These are phyloP conservation scores for Neonothopanus nambi DNA, from an alignment of 1,284 basidiomycete species.

Conservation along the genomic window DNA sequence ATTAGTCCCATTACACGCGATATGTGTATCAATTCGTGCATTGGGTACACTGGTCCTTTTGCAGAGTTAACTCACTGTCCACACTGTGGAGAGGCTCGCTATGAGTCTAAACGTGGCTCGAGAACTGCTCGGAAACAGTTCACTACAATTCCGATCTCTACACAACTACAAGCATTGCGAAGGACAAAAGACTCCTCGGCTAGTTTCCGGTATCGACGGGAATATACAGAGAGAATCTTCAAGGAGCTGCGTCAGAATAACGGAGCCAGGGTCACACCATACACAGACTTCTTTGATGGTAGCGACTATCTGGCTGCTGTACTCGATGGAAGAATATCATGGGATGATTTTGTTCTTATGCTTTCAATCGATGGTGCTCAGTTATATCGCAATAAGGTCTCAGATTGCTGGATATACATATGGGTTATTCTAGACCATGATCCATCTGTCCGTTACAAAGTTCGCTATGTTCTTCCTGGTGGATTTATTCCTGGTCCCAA, in stretches of 20 bases:
- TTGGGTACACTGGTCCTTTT: background rate
- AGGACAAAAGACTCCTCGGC: conserved; percentile 16
- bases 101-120: background rate
- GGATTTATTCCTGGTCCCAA: conserved; percentile 25
- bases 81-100: conserved; percentile 1
- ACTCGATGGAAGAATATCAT: background rate
- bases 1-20: background rate
- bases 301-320: background rate
- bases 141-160: conserved; percentile 21
- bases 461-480: background rate
- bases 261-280: conserved; percentile 19
- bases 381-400: conserved; percentile 19
- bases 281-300: background rate
- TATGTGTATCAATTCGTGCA: conserved; percentile 4
- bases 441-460: conserved; percentile 12
- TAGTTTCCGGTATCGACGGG: conserved; percentile 21
- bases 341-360: conserved; percentile 16
- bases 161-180: conserved; percentile 24
- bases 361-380: conserved; percentile 20
- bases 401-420: conserved; percentile 21
- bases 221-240: background rate
- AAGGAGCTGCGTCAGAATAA: conserved; percentile 12
- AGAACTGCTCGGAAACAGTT: conserved; percentile 16
- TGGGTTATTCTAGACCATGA: conserved; percentile 16
- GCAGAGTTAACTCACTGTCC: background rate